These are phyloP conservation scores for Tuber brumale DNA, from an alignment of 495 filamentous ascomycete genomes.

Conservation along the genomic window DNA sequence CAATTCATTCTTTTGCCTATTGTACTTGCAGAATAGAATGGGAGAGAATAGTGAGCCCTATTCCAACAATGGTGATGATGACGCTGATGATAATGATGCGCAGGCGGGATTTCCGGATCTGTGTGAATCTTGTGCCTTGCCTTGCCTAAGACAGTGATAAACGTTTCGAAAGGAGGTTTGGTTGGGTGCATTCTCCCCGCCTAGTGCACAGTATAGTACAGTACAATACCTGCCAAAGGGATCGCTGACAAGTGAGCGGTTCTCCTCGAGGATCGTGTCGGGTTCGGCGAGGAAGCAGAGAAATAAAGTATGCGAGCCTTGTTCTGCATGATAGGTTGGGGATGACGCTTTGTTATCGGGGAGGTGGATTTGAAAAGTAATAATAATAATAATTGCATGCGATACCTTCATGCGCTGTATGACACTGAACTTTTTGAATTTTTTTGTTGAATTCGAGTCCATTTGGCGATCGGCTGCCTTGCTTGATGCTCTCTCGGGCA, in stretches of 20 bases:
- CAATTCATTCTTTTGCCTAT: slow-evolving; percentile 1
- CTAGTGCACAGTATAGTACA: neutral
- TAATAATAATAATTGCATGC: neutral
- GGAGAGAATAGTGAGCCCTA: neutral
- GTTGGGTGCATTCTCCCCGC: neutral
- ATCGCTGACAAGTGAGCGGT: neutral
- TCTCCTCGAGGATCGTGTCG: neutral
- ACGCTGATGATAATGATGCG: neutral
- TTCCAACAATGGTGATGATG: neutral
- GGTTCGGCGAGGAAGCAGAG: neutral
- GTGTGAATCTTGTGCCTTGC: neutral
- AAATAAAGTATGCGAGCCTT: neutral
- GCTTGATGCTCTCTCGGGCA: neutral
- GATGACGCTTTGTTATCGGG: neutral
- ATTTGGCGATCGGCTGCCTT: neutral
- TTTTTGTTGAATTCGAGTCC: neutral
- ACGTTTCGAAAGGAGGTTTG: neutral
- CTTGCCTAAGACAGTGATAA: neutral
- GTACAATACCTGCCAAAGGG: neutral
- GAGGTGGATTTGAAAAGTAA: neutral
- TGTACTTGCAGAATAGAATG: neutral
- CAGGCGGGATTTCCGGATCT: neutral
- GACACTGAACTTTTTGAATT: neutral
- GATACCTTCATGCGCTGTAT: neutral
- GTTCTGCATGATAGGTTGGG: neutral